A percentile compares a stretch with the other conserved stretches of the same genome.
These are phyloP conservation scores for Hypomontagnella submonticulosa DNA, from an alignment of 495 filamentous ascomycete species.

Conservation along the genomic window DNA sequence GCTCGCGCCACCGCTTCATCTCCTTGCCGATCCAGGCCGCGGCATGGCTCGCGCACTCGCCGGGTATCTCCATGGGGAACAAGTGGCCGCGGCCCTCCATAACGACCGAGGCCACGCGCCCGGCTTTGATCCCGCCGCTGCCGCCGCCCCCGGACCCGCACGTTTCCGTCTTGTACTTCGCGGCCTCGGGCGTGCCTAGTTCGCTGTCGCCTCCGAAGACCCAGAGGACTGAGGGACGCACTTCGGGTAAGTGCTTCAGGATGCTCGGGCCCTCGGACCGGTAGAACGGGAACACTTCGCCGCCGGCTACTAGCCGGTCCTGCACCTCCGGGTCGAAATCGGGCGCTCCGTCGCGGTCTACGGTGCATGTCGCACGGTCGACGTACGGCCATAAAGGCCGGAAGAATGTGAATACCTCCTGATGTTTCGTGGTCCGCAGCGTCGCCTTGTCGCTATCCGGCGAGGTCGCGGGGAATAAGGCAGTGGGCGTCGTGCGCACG, in stretches of 20 bases:
- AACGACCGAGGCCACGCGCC: constrained; percentile 74
- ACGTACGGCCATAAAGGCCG: constrained; percentile 49
- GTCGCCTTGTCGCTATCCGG: constrained; percentile 54
- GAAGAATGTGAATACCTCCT: constrained; percentile 68
- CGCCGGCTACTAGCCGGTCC: not conserved
- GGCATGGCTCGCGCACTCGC: constrained; percentile 70
- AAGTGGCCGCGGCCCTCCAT: constrained; percentile 80
- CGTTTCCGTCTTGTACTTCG: constrained; percentile 66
- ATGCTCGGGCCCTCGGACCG: constrained; percentile 74
- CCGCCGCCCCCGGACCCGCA: constrained; percentile 76
- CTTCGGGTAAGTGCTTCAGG: constrained; percentile 69
- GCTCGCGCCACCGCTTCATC: constrained; percentile 69
- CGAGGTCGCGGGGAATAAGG: constrained; percentile 59
- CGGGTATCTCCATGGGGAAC: constrained; percentile 82
- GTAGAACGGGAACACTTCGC: constrained; percentile 70
- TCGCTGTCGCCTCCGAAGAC: constrained; percentile 76
- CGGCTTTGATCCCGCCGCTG: constrained; percentile 70
- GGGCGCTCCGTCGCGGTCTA: constrained; percentile 46
- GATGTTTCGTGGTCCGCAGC: constrained; percentile 71
- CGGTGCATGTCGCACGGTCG: constrained; percentile 10
- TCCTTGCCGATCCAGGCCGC: constrained; percentile 72
- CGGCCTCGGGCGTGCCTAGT: constrained; percentile 65
- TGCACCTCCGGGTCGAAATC: constrained; percentile 45
- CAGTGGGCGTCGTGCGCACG: constrained; percentile 70
- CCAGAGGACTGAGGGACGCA: constrained; percentile 85